A percentile compares a stretch with the other conserved stretches of the same genome.
These are phyloP conservation scores for Carpinus viminea DNA, from an alignment of 306 rosid species.

Conservation along the genomic window DNA sequence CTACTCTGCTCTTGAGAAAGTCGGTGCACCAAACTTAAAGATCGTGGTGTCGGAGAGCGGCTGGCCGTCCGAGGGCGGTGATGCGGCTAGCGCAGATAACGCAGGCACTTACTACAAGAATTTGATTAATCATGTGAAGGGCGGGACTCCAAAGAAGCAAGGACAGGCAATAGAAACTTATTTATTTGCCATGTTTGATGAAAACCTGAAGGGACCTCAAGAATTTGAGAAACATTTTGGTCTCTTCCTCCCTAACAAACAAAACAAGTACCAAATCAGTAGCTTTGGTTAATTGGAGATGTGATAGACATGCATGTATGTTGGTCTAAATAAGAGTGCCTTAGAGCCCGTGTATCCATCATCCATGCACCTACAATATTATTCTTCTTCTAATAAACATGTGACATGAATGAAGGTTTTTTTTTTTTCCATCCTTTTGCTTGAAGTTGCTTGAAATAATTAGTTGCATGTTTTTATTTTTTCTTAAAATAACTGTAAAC, in stretches of 20 bases:
- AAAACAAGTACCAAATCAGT: slow-evolving; percentile 39
- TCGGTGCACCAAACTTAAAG: slow-evolving; percentile 12
- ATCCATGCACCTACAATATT: not conserved
- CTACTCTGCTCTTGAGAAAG: slow-evolving; percentile 57
- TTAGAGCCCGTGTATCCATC: not conserved
- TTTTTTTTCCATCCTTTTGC: too few species aligned
- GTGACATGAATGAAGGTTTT: too few species aligned
- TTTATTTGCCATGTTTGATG: slow-evolving; percentile 56
- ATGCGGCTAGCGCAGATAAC: slow-evolving; percentile 30
- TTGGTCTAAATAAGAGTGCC: not conserved
- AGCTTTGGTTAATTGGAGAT: not conserved
- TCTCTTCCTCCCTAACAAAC: slow-evolving; percentile 30
- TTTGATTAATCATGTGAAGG: slow-evolving; percentile 46
- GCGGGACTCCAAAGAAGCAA: slow-evolving; percentile 55
- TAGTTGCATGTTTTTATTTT: too few species aligned
- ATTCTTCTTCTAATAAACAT: too few species aligned
- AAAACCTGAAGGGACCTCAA: slow-evolving; percentile 13
- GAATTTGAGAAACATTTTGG: slow-evolving; percentile 47
- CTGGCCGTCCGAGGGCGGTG: slow-evolving; percentile 66
- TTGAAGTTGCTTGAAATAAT: too few species aligned
- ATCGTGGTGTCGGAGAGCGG: slow-evolving; percentile 75
- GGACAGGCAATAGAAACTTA: slow-evolving; percentile 34
- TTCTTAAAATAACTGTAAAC: too few species aligned
- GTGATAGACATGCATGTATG: too few species aligned
- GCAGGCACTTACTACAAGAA: slow-evolving; percentile 48